These are phyloP conservation scores for Athelia psychrophila DNA, from an alignment of 1,284 basidiomycete genomes.

Conservation along the genomic window DNA sequence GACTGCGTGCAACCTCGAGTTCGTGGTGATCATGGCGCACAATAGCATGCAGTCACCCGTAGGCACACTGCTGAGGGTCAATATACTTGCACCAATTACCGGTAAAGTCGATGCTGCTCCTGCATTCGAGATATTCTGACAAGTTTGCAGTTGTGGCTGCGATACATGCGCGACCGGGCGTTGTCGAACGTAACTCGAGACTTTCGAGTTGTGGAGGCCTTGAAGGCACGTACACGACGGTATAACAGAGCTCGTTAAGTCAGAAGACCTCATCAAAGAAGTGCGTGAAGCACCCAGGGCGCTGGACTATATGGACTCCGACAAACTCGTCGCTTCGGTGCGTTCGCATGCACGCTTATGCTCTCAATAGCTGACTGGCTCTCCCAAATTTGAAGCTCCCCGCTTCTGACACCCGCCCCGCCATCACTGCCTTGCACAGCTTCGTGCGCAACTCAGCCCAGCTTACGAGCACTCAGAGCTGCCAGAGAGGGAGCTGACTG, in stretches of 20 bases:
- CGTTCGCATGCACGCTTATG: conserved; percentile 11
- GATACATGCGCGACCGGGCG: conserved; percentile 81
- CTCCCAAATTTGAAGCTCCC: conserved; percentile 52
- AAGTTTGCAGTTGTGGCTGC: conserved; percentile 49
- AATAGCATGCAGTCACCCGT: conserved; percentile 67
- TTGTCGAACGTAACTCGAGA: conserved; percentile 67
- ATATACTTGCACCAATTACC: conserved; percentile 82
- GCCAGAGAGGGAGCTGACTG: conserved; percentile 61
- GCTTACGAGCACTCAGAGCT: conserved; percentile 65
- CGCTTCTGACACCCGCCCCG: conserved; percentile 53
- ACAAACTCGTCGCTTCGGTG: conserved; percentile 78
- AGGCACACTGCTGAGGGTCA: conserved; percentile 77
- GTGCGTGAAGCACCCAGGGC: conserved; percentile 68
- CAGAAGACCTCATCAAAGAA: conserved; percentile 71
- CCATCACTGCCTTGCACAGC: conserved; percentile 43
- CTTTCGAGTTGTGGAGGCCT: background rate
- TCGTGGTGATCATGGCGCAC: conserved; percentile 71
- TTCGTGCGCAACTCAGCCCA: conserved; percentile 68
- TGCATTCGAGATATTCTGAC: background rate
- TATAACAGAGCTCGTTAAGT: conserved; percentile 67
- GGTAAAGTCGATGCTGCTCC: conserved; percentile 35
- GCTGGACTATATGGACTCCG: conserved; percentile 78
- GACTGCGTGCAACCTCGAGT: conserved; percentile 82
- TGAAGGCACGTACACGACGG: conserved; percentile 18
- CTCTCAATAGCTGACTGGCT: too few relatives aligned